phyloP scores from a whole-genome alignment of 176 grass and related monocot genomes.

The Oryza brachyantha region DNA sequence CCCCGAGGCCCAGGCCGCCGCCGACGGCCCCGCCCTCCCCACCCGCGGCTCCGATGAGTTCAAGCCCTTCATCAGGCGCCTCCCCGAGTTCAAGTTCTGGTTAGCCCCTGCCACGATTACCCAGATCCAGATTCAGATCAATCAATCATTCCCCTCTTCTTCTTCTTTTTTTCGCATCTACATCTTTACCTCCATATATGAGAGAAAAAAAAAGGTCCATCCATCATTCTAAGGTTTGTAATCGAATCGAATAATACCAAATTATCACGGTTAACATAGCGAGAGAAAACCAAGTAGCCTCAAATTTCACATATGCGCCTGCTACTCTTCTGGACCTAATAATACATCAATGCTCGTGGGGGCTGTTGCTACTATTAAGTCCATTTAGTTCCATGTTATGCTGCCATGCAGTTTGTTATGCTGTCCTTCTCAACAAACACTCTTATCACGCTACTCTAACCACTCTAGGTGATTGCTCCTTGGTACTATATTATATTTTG shows the following conservation, averaged over 20 bases:
- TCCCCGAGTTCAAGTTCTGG: constrained; percentile 99
- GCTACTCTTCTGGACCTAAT: neutral
- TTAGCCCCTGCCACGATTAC: neutral
- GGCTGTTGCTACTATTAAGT: neutral
- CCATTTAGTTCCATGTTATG: neutral
- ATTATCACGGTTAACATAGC: too few relatives aligned
- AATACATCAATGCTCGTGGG: neutral
- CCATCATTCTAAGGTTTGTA: too few relatives aligned
- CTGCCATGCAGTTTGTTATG: neutral
- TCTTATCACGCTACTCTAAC: neutral
- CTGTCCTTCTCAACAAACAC: neutral
- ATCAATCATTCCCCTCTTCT: too few relatives aligned
- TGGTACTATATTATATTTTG: neutral
- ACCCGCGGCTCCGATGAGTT: constrained; percentile 89
- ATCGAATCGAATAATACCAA: too few relatives aligned
- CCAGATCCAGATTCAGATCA: constrained; percentile 29
- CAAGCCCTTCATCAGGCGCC: constrained; percentile 89
- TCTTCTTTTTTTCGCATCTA: too few relatives aligned
- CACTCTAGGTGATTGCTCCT: neutral
- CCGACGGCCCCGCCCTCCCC: constrained; percentile 66
- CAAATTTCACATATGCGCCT: neutral
- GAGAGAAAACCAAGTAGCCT: too few relatives aligned
- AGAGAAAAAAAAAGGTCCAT: too few relatives aligned
- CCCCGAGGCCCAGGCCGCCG: constrained; percentile 54
- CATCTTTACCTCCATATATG: too few relatives aligned